Evolutionary conservation across 139 green algal species (phyloP), one percentile per base, ranked within the genome.

Genomic region (Ulvella scutata): DNA sequence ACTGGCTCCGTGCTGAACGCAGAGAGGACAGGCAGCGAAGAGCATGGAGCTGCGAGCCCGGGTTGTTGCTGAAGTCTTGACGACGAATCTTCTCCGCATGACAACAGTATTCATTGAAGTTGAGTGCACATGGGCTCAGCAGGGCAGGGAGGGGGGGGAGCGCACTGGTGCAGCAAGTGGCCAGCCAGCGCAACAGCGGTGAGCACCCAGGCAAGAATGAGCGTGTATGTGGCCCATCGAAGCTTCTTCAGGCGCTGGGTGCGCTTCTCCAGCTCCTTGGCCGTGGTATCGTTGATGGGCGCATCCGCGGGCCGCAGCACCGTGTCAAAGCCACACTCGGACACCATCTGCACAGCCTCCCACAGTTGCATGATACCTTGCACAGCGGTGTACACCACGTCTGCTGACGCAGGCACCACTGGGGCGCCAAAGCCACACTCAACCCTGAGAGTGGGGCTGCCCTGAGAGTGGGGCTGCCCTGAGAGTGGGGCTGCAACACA

Each of bases 121-220:
- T 75, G 79, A n/a, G 86, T 87, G 34, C 82, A 79, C 72, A 88
- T 81, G 23, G 97, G 79, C 6, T 73, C 43, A 60, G 88, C 82
- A 76, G 94, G 20, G 80, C 83, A 89, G 1, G 17, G 61, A 0
- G 88, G 88, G 2, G 85, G 81, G 28, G 51, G 75, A 4, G 81
- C 73, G 80, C 79, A 85, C 28, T 82, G 38, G 74, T 96, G 89
- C 0, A 75, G 80, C 23, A 89, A 33, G 80, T 97, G 92, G 59
- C 88, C 87, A 10, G 89, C 74, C 26, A 91, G 74, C 80, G 87
- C 94, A 4, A 89, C 82, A 6, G 85, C 84, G 3, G 88, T 89
- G 37, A 97, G 83, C 37, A 82, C 73, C 87, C 87, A 92, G 0
- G 92, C 92, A 0, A 94, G 38, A 0, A 80, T 79, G 7, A 97